A percentile compares a stretch with the other conserved stretches of the same genome.
phyloP scores from a whole-genome alignment of 2,329 filamentous ascomycete species.

The Orbilia ellipsospora region DNA sequence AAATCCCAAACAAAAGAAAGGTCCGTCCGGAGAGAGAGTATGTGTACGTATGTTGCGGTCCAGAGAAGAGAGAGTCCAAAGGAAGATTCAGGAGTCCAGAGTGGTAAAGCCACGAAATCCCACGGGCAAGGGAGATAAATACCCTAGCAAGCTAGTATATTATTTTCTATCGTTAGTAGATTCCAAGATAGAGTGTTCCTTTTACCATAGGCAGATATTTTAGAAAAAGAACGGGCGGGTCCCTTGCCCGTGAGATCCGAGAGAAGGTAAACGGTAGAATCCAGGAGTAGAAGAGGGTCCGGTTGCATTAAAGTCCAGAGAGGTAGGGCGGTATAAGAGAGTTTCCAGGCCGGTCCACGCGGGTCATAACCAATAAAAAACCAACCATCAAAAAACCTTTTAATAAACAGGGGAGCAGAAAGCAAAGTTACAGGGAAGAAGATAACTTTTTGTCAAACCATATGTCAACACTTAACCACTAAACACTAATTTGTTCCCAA shows the following conservation, averaged over 20 bases:
- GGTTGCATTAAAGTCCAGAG: background rate
- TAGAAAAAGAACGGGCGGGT: constrained; percentile 2
- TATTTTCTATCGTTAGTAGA: too few relatives aligned
- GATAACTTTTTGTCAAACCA: constrained; percentile 12
- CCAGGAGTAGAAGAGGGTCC: constrained; percentile 8
- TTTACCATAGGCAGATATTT: background rate
- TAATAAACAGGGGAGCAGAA: background rate
- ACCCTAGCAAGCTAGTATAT: constrained; percentile 4
- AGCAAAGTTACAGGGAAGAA: constrained; percentile 15
- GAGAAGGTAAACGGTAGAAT: background rate
- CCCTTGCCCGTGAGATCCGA: constrained; percentile 28
- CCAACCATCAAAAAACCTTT: background rate
- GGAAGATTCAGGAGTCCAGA: constrained; percentile 4
- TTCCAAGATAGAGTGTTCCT: background rate
- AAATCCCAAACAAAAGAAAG: constrained; percentile 3
- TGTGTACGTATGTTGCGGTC: background rate
- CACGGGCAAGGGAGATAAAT: constrained; percentile 13
- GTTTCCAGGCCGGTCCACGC: constrained; percentile 52
- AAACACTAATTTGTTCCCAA: background rate
- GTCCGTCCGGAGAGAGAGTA: background rate
- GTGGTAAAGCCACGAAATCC: constrained; percentile 9
- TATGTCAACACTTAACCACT: constrained; percentile 10
- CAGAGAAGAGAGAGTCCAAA: background rate
- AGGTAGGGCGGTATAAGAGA: background rate
- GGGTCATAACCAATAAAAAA: constrained; percentile 23